Evolutionary conservation across 2,329 filamentous ascomycete species (phyloP), one percentile per base, ranked within the genome.

Genomic region (Aspergillus sp.): DNA sequence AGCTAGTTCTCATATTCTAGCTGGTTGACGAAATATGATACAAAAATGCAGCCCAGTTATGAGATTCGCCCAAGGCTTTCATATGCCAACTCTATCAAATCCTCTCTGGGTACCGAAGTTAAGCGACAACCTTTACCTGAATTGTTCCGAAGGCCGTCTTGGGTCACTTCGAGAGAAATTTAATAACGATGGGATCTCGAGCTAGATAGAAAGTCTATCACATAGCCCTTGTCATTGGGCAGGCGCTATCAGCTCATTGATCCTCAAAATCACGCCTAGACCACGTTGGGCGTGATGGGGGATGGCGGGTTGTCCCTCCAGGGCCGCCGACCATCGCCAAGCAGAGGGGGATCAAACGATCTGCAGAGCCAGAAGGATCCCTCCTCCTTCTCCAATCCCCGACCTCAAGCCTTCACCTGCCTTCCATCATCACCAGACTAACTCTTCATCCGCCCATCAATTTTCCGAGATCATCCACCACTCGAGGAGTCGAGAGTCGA

Each of bases 301-400:
- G 24, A 27, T 27, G 24, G 24, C 24, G 24, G 24, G 7, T 3
- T 27, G 7, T 27, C 24, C 24, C 24, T 27, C 24, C 24, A 27
- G 24, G 24, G 27, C 27, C 9, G 27, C 3, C 9, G 27, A 31
- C 27, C 27, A 31, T 31, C 27, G 46, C 53, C 54, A 56, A 56
- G 54, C 33, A 27, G 54, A 40, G 45, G 46, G 27, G 54, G 54
- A 56, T 56, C 46, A 37, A 47, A 49, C 19, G 54, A 49, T 50
- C 51, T 53, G 51, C 37, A 56, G n/a, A 48, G 45, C 52, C 52
- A 47, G 44, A 37, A 14, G 35, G 15, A 37, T 37, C 14, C 15
- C 12, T 33, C n/a, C 7, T 39, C 41, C 37, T 33, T 21, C 23
- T 46, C 44, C 44, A 27, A 15, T 12, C 23, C 33, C 19, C 31